Conservation (phyloP, 2,329 filamentous ascomycete species). For the Paracoccidioides brasiliensis region DNA sequence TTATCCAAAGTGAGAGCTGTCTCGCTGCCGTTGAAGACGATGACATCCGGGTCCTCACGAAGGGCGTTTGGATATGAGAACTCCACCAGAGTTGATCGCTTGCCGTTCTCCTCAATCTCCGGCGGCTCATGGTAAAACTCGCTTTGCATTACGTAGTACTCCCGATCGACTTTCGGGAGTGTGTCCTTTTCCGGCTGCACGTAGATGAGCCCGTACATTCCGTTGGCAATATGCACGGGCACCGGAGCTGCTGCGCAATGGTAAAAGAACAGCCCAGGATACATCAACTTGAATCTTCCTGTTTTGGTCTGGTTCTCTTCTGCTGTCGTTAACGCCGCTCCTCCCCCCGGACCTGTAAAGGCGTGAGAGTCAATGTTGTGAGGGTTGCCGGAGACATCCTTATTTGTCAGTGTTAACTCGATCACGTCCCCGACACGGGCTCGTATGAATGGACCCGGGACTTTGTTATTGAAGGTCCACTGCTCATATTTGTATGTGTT, state of each 20-base stretch:
- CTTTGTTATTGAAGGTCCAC: conserved; percentile 25
- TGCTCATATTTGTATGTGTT: conserved; percentile 25
- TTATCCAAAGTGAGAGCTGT: conserved; percentile 19
- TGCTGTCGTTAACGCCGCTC: conserved; percentile 21
- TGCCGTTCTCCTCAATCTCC: conserved; percentile 20
- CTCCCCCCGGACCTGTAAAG: conserved; percentile 23
- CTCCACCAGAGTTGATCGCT: conserved; percentile 18
- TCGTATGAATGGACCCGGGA: conserved; percentile 25
- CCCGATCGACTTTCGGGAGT: conserved; percentile 20
- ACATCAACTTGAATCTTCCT: conserved; percentile 19
- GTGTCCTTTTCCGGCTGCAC: conserved; percentile 21
- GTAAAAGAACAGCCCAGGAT: conserved; percentile 23
- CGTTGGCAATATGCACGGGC: conserved; percentile 26
- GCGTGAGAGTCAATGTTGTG: conserved; percentile 27
- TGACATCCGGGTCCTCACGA: conserved; percentile 20
- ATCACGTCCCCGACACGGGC: conserved; percentile 24
- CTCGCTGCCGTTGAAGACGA: conserved; percentile 25
- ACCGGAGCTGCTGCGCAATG: conserved; percentile 26
- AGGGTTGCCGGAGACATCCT: conserved; percentile 21
- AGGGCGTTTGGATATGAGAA: conserved; percentile 24
- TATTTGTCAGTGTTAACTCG: conserved; percentile 22
- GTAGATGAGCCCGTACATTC: conserved; percentile 28
- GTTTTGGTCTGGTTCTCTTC: conserved; percentile 23
- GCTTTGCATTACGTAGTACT: conserved; percentile 29
- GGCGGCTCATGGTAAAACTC: conserved; percentile 28